Evolutionary conservation across 371 early-diverging fungal genomes (phyloP).

Genomic region (Saksenaea vasiformis): DNA sequence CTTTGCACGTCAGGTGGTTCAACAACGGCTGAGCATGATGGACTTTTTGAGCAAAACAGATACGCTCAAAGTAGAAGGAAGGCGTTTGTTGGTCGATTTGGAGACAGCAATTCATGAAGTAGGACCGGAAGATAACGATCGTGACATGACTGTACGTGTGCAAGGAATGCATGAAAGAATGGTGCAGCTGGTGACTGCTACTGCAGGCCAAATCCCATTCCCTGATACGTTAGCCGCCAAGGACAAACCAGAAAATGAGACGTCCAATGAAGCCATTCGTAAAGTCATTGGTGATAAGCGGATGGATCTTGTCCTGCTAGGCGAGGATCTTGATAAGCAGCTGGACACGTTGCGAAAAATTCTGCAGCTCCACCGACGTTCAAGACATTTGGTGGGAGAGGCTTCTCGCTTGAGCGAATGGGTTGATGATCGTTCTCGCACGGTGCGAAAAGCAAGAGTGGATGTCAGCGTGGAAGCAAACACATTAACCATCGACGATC

Average conservation of each 20-base stretch:
- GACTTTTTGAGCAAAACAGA: slow-evolving; percentile 38
- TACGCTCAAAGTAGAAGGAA: slow-evolving; percentile 17
- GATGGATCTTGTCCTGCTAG: slow-evolving; percentile 25
- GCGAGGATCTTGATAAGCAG: slow-evolving; percentile 34
- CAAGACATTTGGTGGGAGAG: slow-evolving; percentile 36
- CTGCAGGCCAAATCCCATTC: slow-evolving; percentile 37
- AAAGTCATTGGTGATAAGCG: slow-evolving; percentile 28
- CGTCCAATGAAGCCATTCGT: slow-evolving; percentile 32
- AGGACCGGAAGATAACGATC: slow-evolving; percentile 34
- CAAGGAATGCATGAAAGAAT: slow-evolving; percentile 41
- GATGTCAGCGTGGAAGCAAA: slow-evolving; percentile 22
- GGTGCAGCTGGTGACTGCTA: slow-evolving; percentile 36
- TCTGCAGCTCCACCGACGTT: slow-evolving; percentile 30
- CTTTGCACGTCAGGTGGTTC: slow-evolving; percentile 47
- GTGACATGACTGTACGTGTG: slow-evolving; percentile 39
- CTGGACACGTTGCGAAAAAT: slow-evolving; percentile 32
- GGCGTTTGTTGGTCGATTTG: slow-evolving; percentile 11
- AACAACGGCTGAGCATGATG: slow-evolving; percentile 41
- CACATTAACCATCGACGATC: slow-evolving; percentile 27
- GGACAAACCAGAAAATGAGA: slow-evolving; percentile 30
- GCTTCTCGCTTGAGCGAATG: slow-evolving; percentile 38
- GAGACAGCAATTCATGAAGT: slow-evolving; percentile 25
- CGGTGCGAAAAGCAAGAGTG: slow-evolving; percentile 23
- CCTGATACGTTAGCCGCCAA: slow-evolving; percentile 22
- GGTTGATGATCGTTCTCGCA: slow-evolving; percentile 38